A percentile compares a stretch with the other conserved stretches of the same genome.
phyloP scores from a whole-genome alignment of 441 rosid genomes.

The Geranium incanum region DNA sequence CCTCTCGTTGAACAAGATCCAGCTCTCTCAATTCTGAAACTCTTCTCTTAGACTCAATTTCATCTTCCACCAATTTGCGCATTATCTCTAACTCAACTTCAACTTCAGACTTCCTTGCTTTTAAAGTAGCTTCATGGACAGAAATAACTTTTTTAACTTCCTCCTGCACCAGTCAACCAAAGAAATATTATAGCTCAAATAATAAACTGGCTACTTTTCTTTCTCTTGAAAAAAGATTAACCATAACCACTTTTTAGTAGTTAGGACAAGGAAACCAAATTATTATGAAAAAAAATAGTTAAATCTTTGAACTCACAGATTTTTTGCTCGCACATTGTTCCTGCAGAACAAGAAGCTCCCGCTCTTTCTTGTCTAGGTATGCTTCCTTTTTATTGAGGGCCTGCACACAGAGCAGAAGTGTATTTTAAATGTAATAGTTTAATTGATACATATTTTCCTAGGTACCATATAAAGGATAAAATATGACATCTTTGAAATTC shows the following conservation, averaged over 20 bases:
- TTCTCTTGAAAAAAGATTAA: neutral
- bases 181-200: neutral
- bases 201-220: neutral
- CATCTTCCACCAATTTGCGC: conserved; percentile 60
- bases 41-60: conserved; percentile 71
- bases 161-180: conserved; percentile 36
- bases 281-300: neutral
- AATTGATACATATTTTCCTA: neutral
- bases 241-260: neutral
- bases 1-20: conserved; percentile 66
- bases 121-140: conserved; percentile 53
- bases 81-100: conserved; percentile 69
- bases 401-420: conserved; percentile 29
- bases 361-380: conserved; percentile 55
- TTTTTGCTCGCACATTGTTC: conserved; percentile 62
- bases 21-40: conserved; percentile 84
- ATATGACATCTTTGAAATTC: neutral
- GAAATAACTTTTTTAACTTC: conserved; percentile 52
- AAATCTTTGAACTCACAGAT: conserved; percentile 44
- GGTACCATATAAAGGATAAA: neutral
- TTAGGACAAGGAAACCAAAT: neutral
- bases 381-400: conserved; percentile 51
- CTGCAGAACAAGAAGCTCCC: conserved; percentile 55
- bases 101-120: conserved; percentile 53
- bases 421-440: neutral